Base-by-base conservation (phyloP, 75 land plant species). In the Pinus taeda region DNA sequence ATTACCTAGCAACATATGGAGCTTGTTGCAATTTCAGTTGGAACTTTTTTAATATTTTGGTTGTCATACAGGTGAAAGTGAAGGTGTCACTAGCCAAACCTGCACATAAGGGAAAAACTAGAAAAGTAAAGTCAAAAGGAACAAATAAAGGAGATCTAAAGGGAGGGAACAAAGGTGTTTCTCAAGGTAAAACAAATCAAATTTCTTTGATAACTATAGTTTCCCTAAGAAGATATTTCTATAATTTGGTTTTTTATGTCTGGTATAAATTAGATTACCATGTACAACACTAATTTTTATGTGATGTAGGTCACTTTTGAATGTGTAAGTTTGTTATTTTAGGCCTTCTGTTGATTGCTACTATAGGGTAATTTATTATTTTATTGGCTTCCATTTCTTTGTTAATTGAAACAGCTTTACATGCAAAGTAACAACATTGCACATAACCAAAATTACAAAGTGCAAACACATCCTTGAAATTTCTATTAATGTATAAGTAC, bases 41-140 rank as follows among this genome's bases (percentile, higher is more conserved):
- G 30, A 33, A 59, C 6, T 33, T 61, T 18, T 60, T 22, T 57
- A 36, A 39, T 33, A 8, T 45, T 4, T 33, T 39, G 49, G 36
- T 59, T 59, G 21, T 42, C 49, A 15, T 59, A 58, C 59, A 85
- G 86, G 75, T 82, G 59, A 85, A 82, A 55, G 67, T 85, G 20
- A 85, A 81, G 60, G 86, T 85, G 57, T 73, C 67, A 65, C 76
- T 85, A 22, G 85, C 86, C 14, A 85, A 85, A 66, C 86, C 86
- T 49, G 53, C 77, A 58, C 56, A 59, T 22, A 85, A 79, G 60
- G 79, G 75, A 36, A 85, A 78, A 57, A 21, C 29, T 20, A 36
- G 39, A 13, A 85, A 82, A 74, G 84, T 84, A 22, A 21, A 29
- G 14, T 22, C 62, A 26, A 74, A 74, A 24, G 75, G 57, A 53